Percentiles rank a stretch among this genome's conserved stretches.
phyloP scores from a whole-genome alignment of 768 basidiomycete species.

The Podaxis pistillaris region DNA sequence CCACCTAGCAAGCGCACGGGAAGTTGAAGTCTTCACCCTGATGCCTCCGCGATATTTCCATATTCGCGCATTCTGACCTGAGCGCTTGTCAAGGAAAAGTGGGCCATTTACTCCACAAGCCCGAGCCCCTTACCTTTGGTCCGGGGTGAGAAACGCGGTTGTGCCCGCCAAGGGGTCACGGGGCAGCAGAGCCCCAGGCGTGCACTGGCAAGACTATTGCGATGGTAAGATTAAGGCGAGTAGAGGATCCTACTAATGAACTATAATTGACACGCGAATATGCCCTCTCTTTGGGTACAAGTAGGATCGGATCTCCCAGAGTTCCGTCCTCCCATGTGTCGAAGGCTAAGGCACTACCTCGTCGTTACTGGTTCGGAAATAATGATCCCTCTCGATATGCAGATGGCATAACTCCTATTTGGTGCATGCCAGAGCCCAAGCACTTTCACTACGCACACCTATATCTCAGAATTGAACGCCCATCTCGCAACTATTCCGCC shows the following conservation, averaged over 20 bases:
- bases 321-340: slow-evolving; percentile 62
- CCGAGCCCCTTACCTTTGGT: slow-evolving; percentile 56
- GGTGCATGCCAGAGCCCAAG: neutral
- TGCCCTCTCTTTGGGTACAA: slow-evolving; percentile 49
- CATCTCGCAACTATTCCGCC: neutral
- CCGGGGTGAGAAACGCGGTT: slow-evolving; percentile 41
- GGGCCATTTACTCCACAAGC: slow-evolving; percentile 28
- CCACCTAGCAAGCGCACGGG: too few relatives aligned
- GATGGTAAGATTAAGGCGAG: slow-evolving; percentile 56
- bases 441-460: neutral
- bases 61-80: slow-evolving; percentile 54
- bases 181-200: slow-evolving; percentile 45
- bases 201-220: slow-evolving; percentile 64
- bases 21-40: too few relatives aligned
- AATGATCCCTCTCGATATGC: slow-evolving; percentile 21
- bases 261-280: slow-evolving; percentile 14
- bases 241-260: neutral
- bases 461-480: neutral
- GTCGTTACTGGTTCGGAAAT: slow-evolving; percentile 47
- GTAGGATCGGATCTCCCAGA: slow-evolving; percentile 57
- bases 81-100: slow-evolving; percentile 55
- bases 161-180: neutral
- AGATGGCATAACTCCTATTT: neutral
- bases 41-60: slow-evolving; percentile 48
- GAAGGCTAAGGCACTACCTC: slow-evolving; percentile 52